Percentiles rank a stretch among this genome's conserved stretches.
Conservation (phyloP, 257 asterid species). For the Agastache rugosa region DNA sequence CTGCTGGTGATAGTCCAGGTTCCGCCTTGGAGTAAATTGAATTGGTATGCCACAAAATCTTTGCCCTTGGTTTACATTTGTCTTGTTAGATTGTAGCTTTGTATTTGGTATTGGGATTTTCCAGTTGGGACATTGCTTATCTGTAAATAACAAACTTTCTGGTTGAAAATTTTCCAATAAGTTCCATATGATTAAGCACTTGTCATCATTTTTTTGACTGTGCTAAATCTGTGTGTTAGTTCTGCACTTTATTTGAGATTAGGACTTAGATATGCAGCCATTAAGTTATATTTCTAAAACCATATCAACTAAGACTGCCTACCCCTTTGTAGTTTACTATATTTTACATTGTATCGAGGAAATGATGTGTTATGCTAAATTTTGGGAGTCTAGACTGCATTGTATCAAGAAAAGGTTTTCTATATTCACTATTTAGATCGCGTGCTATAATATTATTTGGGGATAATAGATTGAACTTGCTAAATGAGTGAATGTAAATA, state of each 20-base stretch:
- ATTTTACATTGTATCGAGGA: neutral
- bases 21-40: conserved; percentile 38
- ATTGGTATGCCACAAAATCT: conserved; percentile 36
- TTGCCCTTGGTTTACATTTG: conserved; percentile 37
- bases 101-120: conserved; percentile 13
- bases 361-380: neutral
- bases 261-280: neutral
- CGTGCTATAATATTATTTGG: neutral
- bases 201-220: conserved; percentile 21
- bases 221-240: conserved; percentile 7
- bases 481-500: neutral
- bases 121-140: conserved; percentile 39
- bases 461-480: neutral
- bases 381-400: neutral
- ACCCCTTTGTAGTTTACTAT: neutral
- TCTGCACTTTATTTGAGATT: conserved; percentile 5
- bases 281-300: neutral
- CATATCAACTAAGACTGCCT: neutral
- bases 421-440: neutral
- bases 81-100: conserved; percentile 42
- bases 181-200: conserved; percentile 32
- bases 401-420: neutral
- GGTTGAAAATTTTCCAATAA: conserved; percentile 32
- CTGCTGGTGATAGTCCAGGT: conserved; percentile 14
- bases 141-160: conserved; percentile 48